Evolutionary conservation across 768 basidiomycete species (phyloP).

Genomic region (Podaxis mareebaensis): DNA sequence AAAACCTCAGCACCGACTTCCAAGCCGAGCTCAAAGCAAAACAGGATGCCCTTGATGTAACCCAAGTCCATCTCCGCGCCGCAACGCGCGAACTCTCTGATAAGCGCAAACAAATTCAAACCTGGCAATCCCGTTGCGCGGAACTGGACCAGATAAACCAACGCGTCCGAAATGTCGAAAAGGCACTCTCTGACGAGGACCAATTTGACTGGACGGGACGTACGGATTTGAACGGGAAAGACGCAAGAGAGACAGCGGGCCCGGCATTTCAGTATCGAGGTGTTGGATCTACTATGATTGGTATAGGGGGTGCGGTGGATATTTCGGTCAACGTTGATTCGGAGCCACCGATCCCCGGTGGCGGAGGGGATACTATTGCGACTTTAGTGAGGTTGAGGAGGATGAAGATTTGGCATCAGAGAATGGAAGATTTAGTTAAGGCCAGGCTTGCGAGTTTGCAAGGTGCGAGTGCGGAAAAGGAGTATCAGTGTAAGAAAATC

Average conservation of each 20-base stretch:
- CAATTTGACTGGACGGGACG: constrained; percentile 90
- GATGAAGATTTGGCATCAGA: constrained; percentile 79
- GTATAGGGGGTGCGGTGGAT: constrained; percentile 64
- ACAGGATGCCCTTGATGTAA: constrained; percentile 84
- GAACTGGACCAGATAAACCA: constrained; percentile 84
- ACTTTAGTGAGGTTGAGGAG: constrained; percentile 73
- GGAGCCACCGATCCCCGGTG: constrained; percentile 69
- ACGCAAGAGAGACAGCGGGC: constrained; percentile 43
- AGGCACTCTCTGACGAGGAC: constrained; percentile 77
- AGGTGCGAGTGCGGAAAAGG: constrained; percentile 84
- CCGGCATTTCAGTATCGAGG: constrained; percentile 77
- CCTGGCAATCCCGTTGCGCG: constrained; percentile 69
- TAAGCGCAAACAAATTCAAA: constrained; percentile 81
- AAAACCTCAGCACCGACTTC: constrained; percentile 77
- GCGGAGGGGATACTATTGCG: constrained; percentile 46
- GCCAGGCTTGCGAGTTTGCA: constrained; percentile 68
- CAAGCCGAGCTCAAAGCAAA: constrained; percentile 81
- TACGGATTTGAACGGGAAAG: constrained; percentile 41
- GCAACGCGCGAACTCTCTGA: constrained; percentile 91
- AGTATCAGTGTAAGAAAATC: constrained; percentile 89
- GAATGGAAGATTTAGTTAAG: constrained; percentile 75
- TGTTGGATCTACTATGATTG: constrained; percentile 62
- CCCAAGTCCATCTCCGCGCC: constrained; percentile 82
- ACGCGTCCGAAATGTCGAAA: constrained; percentile 81
- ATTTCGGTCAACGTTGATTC: constrained; percentile 63